Evolutionary conservation across 345 rosid genomes (phyloP), one percentile per base, ranked within the genome.

Genomic region (Geranium brycei): DNA sequence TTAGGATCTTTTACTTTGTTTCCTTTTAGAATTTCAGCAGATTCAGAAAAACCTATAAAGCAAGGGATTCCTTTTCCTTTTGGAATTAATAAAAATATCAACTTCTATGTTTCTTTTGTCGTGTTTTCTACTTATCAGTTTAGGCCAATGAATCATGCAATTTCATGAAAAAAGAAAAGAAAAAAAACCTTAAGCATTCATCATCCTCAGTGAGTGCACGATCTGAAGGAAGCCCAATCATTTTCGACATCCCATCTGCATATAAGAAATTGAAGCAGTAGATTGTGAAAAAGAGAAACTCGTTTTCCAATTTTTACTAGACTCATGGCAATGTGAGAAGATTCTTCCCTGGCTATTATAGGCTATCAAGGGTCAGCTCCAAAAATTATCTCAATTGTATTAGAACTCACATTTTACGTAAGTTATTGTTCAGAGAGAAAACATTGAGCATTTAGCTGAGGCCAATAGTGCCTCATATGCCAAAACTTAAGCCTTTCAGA

Each of bases 141-240:
- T 23, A 23, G 28, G 28, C 28, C 28, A 64, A 38, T 11, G 63
- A 28, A 40, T 15, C 51, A 5, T 58, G 31, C 53, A 59, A 18
- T 6, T 57, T 55, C 55, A 57, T 16, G 19, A 23, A 72, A 55
- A 69, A 51, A 51, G 62, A 61, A 4, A 72, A 92, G 51, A 69
- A 51, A 51, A 64, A 61, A 4, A 72, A 92, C 98, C 96, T 87
- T 77, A 86, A 70, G 77, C 98, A 89, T 67, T 87, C 93, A 47
- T 75, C 78, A 65, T 92, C 96, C 68, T 86, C 91, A 31, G 80
- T 86, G 19, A 89, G 79, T 62, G 87, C 90, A 68, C 70, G 98
- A 78, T 92, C 95, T 56, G 96, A 87, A 78, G 95, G 93, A 73
- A 89, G 95, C 64, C 98, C 95, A 18, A 87, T 76, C 96, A 89